These are phyloP conservation scores for Tirmania nivea DNA, from an alignment of 495 filamentous ascomycete species.

Conservation along the genomic window DNA sequence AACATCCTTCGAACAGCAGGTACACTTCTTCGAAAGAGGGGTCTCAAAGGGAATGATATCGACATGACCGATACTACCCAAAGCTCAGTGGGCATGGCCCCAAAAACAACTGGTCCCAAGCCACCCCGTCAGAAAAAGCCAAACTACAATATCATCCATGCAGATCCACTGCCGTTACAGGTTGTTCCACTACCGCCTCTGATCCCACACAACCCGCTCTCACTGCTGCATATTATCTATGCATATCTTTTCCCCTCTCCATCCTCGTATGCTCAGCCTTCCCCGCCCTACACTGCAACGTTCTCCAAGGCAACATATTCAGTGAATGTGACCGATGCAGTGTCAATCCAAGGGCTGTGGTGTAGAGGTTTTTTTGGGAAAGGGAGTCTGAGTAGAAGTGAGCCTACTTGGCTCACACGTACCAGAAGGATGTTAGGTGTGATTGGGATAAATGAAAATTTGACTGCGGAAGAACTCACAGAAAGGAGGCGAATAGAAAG, in stretches of 20 bases:
- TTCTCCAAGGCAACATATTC: conserved; percentile 64
- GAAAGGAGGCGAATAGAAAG: conserved; percentile 54
- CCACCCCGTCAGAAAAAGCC: conserved; percentile 32
- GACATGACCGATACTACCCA: conserved; percentile 8
- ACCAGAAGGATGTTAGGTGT: conserved; percentile 51
- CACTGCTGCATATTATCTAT: conserved; percentile 54
- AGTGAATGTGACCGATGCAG: conserved; percentile 60
- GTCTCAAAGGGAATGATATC: background rate
- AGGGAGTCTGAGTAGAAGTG: conserved; percentile 74
- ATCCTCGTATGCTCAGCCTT: conserved; percentile 34
- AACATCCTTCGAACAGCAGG: too few relatives aligned
- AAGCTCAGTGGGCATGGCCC: conserved; percentile 9
- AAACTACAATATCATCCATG: conserved; percentile 49
- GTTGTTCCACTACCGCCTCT: conserved; percentile 65
- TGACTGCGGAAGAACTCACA: conserved; percentile 63
- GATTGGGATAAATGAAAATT: conserved; percentile 27
- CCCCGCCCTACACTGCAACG: conserved; percentile 39
- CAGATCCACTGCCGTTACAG: conserved; percentile 53
- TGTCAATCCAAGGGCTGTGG: conserved; percentile 63
- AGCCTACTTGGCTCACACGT: conserved; percentile 74
- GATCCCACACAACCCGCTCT: conserved; percentile 81
- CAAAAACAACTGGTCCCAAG: conserved; percentile 8
- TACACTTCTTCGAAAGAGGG: too few relatives aligned
- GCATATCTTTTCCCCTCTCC: conserved; percentile 46
- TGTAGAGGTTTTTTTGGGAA: conserved; percentile 93